A percentile compares a stretch with the other conserved stretches of the same genome.
Evolutionary conservation across 73 alveolate species (phyloP).

Genomic region (Paramecium sexaurelia): DNA sequence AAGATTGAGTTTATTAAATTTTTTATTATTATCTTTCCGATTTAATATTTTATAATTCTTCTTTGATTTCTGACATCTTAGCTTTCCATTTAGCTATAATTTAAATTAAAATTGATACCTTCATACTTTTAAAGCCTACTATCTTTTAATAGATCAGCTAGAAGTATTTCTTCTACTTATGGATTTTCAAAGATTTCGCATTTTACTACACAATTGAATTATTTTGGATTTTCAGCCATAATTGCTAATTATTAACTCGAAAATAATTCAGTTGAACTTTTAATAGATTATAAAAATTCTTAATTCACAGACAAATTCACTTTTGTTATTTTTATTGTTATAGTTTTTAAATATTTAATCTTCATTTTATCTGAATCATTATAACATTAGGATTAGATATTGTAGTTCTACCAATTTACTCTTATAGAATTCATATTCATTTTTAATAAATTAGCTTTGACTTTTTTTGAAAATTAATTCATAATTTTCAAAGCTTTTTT

Average conservation of each 20-base stretch:
- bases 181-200: background rate
- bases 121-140: background rate
- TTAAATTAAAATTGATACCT: background rate
- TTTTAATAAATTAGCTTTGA: background rate
- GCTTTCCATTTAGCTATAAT: background rate
- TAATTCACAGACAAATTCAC: background rate
- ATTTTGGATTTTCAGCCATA: background rate
- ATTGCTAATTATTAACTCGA: background rate
- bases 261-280: background rate
- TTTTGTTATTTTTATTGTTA: background rate
- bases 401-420: too few relatives aligned
- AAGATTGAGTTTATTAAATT: too few relatives aligned
- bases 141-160: background rate
- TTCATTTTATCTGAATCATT: background rate
- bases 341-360: background rate
- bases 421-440: background rate
- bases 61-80: background rate
- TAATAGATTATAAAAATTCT: background rate
- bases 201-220: background rate
- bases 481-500: background rate
- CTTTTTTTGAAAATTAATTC: background rate
- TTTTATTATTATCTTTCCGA: too few relatives aligned
- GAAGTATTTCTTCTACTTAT: background rate
- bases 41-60: background rate
- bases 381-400: too few relatives aligned